Percentiles rank a stretch among this genome's conserved stretches.
Conservation (phyloP, 768 basidiomycete genomes). For the Rhodotorula paludigena region DNA sequence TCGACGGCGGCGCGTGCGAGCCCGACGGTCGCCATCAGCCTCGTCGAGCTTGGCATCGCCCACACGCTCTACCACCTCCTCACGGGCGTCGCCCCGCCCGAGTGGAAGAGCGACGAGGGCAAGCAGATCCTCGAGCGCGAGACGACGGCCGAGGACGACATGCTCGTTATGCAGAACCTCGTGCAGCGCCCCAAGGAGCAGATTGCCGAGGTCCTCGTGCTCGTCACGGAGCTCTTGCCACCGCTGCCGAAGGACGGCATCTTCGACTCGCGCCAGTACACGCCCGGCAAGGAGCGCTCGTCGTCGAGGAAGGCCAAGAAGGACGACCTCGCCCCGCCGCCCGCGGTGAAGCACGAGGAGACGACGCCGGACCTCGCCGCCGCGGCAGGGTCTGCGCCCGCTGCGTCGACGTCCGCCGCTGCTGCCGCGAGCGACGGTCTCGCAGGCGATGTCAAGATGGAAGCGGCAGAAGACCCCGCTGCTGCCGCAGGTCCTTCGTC, state of each 20-base stretch:
- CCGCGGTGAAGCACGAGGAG: slow-evolving; percentile 39
- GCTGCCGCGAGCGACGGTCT: neutral
- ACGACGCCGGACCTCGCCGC: slow-evolving; percentile 17
- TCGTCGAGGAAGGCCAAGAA: slow-evolving; percentile 11
- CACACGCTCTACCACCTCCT: slow-evolving; percentile 90
- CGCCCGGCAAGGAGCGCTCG: slow-evolving; percentile 29
- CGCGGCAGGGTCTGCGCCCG: neutral
- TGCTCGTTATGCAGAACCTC: slow-evolving; percentile 96
- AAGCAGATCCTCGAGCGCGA: slow-evolving; percentile 30
- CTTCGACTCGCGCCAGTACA: slow-evolving; percentile 62
- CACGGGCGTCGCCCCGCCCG: slow-evolving; percentile 82
- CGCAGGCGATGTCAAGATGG: slow-evolving; percentile 30
- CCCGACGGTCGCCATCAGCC: slow-evolving; percentile 73
- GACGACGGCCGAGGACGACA: slow-evolving; percentile 65
- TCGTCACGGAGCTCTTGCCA: slow-evolving; percentile 86
- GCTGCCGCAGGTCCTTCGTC: no score
- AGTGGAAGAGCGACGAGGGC: slow-evolving; percentile 45
- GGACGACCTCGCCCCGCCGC: neutral
- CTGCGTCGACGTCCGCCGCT: neutral
- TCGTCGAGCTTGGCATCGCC: slow-evolving; percentile 88
- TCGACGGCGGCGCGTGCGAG: slow-evolving; percentile 83
- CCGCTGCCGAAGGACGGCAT: slow-evolving; percentile 93
- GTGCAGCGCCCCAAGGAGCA: slow-evolving; percentile 96
- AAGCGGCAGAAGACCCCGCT: slow-evolving; percentile 32
- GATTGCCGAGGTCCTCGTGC: slow-evolving; percentile 83